phyloP scores from a whole-genome alignment of 1,139 yeast genomes.

The Geotrichum siamense region DNA sequence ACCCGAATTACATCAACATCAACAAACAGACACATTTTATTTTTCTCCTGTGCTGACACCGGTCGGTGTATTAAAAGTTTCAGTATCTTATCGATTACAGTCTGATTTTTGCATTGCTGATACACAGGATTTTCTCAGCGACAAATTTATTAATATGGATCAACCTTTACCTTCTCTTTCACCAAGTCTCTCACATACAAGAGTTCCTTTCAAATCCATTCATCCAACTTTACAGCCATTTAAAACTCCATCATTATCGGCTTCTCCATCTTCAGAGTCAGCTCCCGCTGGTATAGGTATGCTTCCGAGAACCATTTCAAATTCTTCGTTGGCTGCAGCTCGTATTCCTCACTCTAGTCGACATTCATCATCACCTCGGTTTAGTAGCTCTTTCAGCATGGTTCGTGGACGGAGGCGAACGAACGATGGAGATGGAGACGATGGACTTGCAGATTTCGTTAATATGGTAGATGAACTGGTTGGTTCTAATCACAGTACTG shows the following conservation, averaged over 20 bases:
- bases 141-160: conserved; percentile 50
- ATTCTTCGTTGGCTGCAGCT: conserved; percentile 29
- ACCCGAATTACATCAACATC: conserved; percentile 36
- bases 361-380: conserved; percentile 27
- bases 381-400: conserved; percentile 28
- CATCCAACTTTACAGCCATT: conserved; percentile 30
- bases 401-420: conserved; percentile 24
- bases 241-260: conserved; percentile 35
- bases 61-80: conserved; percentile 61
- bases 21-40: conserved; percentile 53
- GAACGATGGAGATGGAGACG: conserved; percentile 21
- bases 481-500: conserved; percentile 5
- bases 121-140: conserved; percentile 55
- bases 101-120: conserved; percentile 61
- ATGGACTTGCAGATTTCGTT: conserved; percentile 28
- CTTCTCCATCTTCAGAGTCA: conserved; percentile 31
- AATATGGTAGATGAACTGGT: conserved; percentile 61
- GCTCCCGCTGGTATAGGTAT: conserved; percentile 2
- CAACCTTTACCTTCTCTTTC: conserved; percentile 17
- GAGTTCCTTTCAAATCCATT: conserved; percentile 8
- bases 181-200: neutral
- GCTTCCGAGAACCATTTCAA: conserved; percentile 24
- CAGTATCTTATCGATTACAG: conserved; percentile 73
- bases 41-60: conserved; percentile 69
- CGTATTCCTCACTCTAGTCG: conserved; percentile 26